These are phyloP conservation scores for Durusdinium trenchii DNA, from an alignment of 73 alveolate genomes.

Conservation along the genomic window DNA sequence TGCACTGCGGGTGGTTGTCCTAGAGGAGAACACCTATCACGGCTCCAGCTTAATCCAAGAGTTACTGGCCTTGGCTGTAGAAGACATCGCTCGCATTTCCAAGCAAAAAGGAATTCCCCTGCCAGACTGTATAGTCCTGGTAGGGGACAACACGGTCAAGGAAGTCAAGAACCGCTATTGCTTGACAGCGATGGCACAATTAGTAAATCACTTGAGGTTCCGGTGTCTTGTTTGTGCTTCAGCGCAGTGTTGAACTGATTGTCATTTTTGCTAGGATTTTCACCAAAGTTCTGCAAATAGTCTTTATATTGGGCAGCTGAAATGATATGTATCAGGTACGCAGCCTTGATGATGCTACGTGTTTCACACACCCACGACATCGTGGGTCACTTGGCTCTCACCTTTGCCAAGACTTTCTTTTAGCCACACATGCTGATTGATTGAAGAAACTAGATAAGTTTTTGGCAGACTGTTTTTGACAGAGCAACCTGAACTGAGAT, in stretches of 20 bases:
- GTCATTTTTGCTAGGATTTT: too few relatives aligned
- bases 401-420: background rate
- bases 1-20: background rate
- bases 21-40: background rate
- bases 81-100: background rate
- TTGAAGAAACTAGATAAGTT: too few relatives aligned
- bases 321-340: too few relatives aligned
- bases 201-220: background rate
- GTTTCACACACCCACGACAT: slow-evolving; percentile 27
- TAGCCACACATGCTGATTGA: background rate
- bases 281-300: too few relatives aligned
- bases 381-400: background rate
- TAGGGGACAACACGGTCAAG: slow-evolving; percentile 51
- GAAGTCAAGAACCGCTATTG: background rate
- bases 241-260: too few relatives aligned
- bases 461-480: background rate
- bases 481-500: background rate
- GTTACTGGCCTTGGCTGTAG: background rate
- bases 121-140: background rate
- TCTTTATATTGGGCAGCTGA: too few relatives aligned
- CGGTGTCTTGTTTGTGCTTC: background rate
- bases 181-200: background rate
- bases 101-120: background rate
- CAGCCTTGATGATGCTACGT: background rate
- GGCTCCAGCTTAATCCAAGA: background rate